Conservation (phyloP, 2,329 filamentous ascomycete species). For the Fusarium anthophilum region DNA sequence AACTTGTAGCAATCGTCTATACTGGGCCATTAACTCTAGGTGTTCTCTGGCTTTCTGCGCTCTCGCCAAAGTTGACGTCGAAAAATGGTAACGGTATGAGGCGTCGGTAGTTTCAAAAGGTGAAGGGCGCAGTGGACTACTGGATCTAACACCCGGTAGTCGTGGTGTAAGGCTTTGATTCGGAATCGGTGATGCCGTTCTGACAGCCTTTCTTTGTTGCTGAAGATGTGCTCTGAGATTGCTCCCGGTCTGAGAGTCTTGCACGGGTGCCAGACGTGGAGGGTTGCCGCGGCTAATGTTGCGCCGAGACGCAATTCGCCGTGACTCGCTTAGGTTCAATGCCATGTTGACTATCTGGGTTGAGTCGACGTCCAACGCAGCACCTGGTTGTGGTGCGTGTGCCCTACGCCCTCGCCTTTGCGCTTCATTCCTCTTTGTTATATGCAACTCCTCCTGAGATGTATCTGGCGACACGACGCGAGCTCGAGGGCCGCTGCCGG, state of each 20-base stretch:
- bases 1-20: constrained; percentile 80
- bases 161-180: constrained; percentile 55
- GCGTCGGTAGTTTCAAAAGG: constrained; percentile 58
- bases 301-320: constrained; percentile 69
- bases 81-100: constrained; percentile 72
- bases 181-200: constrained; percentile 68
- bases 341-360: constrained; percentile 94
- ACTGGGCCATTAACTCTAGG: constrained; percentile 86
- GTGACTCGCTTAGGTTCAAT: constrained; percentile 84
- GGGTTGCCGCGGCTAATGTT: constrained; percentile 62
- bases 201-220: constrained; percentile 72
- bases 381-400: constrained; percentile 23
- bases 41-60: constrained; percentile 86
- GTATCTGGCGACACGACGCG: constrained; percentile 42
- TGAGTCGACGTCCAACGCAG: constrained; percentile 74
- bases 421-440: constrained; percentile 34
- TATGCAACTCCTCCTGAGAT: constrained; percentile 39
- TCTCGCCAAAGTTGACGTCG: constrained; percentile 80
- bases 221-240: constrained; percentile 76
- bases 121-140: constrained; percentile 57
- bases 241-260: constrained; percentile 62
- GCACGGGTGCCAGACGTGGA: constrained; percentile 61
- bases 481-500: constrained; percentile 25
- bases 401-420: constrained; percentile 26
- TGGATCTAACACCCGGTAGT: constrained; percentile 52